Conservation (phyloP, 768 basidiomycete species). For the Leccinum truebloodii region DNA sequence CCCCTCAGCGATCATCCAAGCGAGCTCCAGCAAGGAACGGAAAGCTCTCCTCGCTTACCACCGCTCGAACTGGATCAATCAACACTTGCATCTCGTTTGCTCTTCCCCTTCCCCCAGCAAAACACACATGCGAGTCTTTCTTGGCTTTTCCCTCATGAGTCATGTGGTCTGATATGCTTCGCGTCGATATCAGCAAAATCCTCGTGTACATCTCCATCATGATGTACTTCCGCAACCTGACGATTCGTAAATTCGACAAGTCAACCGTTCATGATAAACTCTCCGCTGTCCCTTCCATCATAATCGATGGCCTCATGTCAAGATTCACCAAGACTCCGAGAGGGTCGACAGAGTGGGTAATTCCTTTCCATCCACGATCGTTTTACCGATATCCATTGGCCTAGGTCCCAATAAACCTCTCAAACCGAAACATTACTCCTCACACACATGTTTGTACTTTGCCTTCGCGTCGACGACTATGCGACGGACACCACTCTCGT, state of each 20-base stretch:
- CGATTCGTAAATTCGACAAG: conserved; percentile 45
- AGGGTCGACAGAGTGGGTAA: conserved; percentile 60
- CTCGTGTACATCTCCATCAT: conserved; percentile 83
- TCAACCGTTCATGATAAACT: conserved; percentile 58
- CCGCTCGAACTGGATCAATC: conserved; percentile 68
- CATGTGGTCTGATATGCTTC: conserved; percentile 1
- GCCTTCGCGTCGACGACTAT: conserved; percentile 77
- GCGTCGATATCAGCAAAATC: conserved; percentile 55
- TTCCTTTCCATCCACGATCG: not conserved
- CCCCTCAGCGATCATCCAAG: conserved; percentile 53
- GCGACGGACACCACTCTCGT: conserved; percentile 66
- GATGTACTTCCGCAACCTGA: conserved; percentile 62
- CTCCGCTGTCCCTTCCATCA: conserved; percentile 53
- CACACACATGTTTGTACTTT: conserved; percentile 79
- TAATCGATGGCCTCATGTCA: conserved; percentile 73
- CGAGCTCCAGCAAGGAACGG: conserved; percentile 48
- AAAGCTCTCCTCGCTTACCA: conserved; percentile 59
- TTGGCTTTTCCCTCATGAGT: not conserved
- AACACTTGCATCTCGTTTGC: conserved; percentile 50
- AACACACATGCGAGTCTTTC: conserved; percentile 54
- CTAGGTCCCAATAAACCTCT: conserved; percentile 57
- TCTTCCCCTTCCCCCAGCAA: conserved; percentile 52
- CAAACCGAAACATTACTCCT: conserved; percentile 71
- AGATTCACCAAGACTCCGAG: conserved; percentile 80
- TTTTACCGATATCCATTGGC: not conserved